Conservation (phyloP, 306 rosid species). For the Trifolium dubium region DNA sequence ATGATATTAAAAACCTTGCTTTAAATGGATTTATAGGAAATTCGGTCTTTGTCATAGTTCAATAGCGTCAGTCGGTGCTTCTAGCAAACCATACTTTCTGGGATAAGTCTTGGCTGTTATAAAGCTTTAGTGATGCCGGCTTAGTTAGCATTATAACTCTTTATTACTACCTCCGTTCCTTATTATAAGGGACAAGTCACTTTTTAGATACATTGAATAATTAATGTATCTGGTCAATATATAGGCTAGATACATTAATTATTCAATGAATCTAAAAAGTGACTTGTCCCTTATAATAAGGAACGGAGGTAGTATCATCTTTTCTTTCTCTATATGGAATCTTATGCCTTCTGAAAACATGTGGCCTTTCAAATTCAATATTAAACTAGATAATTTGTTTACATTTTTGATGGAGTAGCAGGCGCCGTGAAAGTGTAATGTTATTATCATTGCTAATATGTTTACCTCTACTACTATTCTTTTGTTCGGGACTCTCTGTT, state of each 20-base stretch:
- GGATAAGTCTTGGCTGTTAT: not conserved
- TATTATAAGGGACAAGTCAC: too few relatives aligned
- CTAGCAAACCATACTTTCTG: not conserved
- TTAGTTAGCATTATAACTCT: conserved; percentile 7
- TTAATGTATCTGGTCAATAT: too few relatives aligned
- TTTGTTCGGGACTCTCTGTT: conserved; percentile 4
- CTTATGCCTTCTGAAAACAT: conserved; percentile 22
- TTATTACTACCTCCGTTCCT: too few relatives aligned
- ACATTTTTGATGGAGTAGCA: conserved; percentile 28
- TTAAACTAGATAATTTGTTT: conserved; percentile 17
- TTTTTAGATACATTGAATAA: too few relatives aligned
- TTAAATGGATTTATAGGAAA: conserved; percentile 5
- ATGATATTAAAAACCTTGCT: conserved; percentile 9
- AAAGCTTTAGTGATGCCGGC: conserved; percentile 9
- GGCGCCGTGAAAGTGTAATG: conserved; percentile 15
- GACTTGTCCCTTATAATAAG: too few relatives aligned
- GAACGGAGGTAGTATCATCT: too few relatives aligned
- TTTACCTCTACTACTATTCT: not conserved
- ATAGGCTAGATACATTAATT: too few relatives aligned
- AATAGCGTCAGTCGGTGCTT: not conserved
- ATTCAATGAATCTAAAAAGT: too few relatives aligned
- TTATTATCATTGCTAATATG: not conserved
- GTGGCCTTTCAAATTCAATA: conserved; percentile 12
- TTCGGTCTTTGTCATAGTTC: not conserved
- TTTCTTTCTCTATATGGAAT: not conserved